A percentile compares a stretch with the other conserved stretches of the same genome.
phyloP scores from a whole-genome alignment of 2,329 filamentous ascomycete species.

The Orbilia brochopaga region DNA sequence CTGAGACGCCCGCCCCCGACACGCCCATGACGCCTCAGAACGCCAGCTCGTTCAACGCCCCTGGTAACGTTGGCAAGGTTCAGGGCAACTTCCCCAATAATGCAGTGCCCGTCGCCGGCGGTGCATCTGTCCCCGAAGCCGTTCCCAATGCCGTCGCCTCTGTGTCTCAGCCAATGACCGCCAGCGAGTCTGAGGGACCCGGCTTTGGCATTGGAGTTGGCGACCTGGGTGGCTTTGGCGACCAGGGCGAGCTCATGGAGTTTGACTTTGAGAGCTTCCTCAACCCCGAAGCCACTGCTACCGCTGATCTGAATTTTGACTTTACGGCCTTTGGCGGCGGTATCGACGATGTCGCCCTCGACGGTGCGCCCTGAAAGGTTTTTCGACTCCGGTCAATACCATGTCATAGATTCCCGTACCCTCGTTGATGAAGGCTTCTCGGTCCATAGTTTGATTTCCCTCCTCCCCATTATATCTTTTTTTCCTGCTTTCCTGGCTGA shows the following conservation, averaged over 20 bases:
- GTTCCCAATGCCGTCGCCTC: constrained; percentile 29
- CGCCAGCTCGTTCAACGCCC: constrained; percentile 27
- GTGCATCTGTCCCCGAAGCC: constrained; percentile 16
- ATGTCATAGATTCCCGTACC: constrained; percentile 6
- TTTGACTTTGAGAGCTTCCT: constrained; percentile 73
- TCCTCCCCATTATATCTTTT: constrained; percentile 4
- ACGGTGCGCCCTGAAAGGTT: constrained; percentile 32
- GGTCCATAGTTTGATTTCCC: constrained; percentile 54
- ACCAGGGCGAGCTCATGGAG: constrained; percentile 40
- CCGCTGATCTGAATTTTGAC: constrained; percentile 52
- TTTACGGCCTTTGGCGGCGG: constrained; percentile 33
- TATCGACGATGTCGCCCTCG: constrained; percentile 40
- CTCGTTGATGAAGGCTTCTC: constrained; percentile 6
- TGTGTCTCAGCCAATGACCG: constrained; percentile 28
- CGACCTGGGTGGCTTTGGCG: constrained; percentile 24
- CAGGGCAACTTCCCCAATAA: constrained; percentile 35
- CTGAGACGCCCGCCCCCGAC: constrained; percentile 41
- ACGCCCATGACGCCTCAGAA: constrained; percentile 46
- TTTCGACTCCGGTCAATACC: too few species aligned
- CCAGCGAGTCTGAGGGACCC: constrained; percentile 32
- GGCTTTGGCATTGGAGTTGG: constrained; percentile 21
- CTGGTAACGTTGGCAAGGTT: constrained; percentile 33
- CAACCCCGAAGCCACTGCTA: constrained; percentile 60
- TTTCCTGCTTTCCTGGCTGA: neutral
- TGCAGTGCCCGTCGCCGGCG: constrained; percentile 26